Percentiles rank a stretch among this genome's conserved stretches.
Conservation (phyloP, 2,329 filamentous ascomycete genomes). For the Phaeosphaeria sp. region DNA sequence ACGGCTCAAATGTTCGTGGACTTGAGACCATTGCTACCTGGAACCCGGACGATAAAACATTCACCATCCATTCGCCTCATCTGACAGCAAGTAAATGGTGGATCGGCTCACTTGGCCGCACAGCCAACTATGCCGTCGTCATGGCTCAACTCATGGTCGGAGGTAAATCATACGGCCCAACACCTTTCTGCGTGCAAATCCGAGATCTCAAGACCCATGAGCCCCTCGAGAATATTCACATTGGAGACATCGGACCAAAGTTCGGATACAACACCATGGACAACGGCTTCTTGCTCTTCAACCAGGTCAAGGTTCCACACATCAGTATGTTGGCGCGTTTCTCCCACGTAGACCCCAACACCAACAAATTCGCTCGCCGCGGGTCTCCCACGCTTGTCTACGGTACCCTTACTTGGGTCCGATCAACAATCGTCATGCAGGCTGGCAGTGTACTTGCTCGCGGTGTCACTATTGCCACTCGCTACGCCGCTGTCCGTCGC, state of each 20-base stretch:
- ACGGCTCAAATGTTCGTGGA: conserved; percentile 70
- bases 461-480: conserved; percentile 78
- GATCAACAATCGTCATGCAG: conserved; percentile 75
- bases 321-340: conserved; percentile 75
- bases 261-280: conserved; percentile 84
- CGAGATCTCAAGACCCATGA: conserved; percentile 59
- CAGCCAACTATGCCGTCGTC: conserved; percentile 78
- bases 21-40: conserved; percentile 76
- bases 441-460: conserved; percentile 74
- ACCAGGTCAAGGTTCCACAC: conserved; percentile 77
- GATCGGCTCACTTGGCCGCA: conserved; percentile 79
- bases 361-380: conserved; percentile 71
- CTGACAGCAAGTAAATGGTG: conserved; percentile 84
- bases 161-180: conserved; percentile 74
- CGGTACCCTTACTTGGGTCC: conserved; percentile 77
- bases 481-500: conserved; percentile 75
- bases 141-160: conserved; percentile 77
- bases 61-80: conserved; percentile 74
- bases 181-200: conserved; percentile 80
- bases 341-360: conserved; percentile 71
- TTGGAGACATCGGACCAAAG: conserved; percentile 83
- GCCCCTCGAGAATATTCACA: conserved; percentile 63
- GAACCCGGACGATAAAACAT: conserved; percentile 76
- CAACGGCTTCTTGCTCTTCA: conserved; percentile 80
- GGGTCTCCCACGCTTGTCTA: conserved; percentile 73